Base-by-base conservation (phyloP, 73 alveolate genomes). In the Vitrella brassicaformis region DNA sequence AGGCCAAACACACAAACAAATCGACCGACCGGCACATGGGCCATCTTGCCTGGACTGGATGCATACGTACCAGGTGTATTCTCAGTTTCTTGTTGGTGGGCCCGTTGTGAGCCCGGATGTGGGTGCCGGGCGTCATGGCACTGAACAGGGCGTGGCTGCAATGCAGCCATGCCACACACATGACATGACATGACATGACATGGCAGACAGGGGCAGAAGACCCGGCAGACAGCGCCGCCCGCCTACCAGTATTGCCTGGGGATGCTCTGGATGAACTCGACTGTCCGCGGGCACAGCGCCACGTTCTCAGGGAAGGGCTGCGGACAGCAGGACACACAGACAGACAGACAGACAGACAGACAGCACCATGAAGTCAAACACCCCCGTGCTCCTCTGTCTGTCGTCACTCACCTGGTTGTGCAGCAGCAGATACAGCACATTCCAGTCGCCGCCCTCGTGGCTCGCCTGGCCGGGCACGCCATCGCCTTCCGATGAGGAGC, bases 71-170 rank as follows among this genome's bases (percentile, higher is more conserved):
- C n/a, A 73, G 66, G 28, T 90, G 96, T 32, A 90, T 87, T 76
- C 96, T 80, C 25, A 90, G 86, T 73, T 90, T 90, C 81, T 86
- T 90, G 47, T 90, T 90, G 0, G 96, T 90, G 10, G 96, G 96
- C 82, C 96, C 96, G 72, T 90, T 86, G 47, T 90, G 96, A 0
- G 90, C 81, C 47, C 81, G 66, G 9, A 90, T 71, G 46, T 90
- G 96, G 56, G 94, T 84, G 28, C 90, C 90, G 27, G 96, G 94
- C 0, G 93, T 88, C 64, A 90, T 47, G 22, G 97, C 94, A 1
- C 90, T 78, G 72, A 90, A 85, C 90, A 88, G 87, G 1, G 93
- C 91, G 68, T 88, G 97, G 72, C 45, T 78, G 75, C 86, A 90
- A 31, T 88, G 88, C 47, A 39, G 56, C 4, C 4, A 39, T 4